These are phyloP conservation scores for Deuterostichococcus epilithicus DNA, from an alignment of 139 green algal genomes.

Conservation along the genomic window DNA sequence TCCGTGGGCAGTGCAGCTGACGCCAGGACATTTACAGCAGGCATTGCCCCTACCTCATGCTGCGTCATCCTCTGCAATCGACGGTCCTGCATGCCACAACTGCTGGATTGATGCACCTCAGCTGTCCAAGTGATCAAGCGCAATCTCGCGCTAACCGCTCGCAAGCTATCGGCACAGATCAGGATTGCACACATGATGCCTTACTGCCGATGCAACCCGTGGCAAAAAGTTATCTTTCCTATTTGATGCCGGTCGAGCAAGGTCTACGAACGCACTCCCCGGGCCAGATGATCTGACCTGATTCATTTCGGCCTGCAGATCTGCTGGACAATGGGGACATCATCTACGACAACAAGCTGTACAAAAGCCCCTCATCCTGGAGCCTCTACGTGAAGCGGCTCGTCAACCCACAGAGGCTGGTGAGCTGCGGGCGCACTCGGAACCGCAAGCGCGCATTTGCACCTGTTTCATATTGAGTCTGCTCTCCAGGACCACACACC, in stretches of 20 bases:
- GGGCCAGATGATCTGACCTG: not conserved
- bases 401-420: not conserved
- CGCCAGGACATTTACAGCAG: not conserved
- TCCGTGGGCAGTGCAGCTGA: constrained; percentile 14
- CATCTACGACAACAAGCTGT: constrained; percentile 20
- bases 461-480: not conserved
- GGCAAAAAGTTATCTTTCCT: not conserved
- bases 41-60: not conserved
- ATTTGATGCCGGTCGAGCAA: not conserved
- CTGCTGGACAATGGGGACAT: constrained; percentile 19
- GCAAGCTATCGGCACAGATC: constrained; percentile 1
- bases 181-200: not conserved
- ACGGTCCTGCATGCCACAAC: not conserved
- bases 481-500: constrained; percentile 1
- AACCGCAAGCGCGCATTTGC: no score
- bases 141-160: not conserved
- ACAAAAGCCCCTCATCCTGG: constrained; percentile 25
- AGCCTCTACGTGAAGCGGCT: constrained; percentile 31
- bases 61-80: not conserved
- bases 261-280: not conserved
- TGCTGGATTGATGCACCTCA: not conserved
- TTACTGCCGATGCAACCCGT: no score
- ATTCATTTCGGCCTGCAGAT: constrained; percentile 8
- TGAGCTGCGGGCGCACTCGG: no score
- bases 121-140: not conserved